phyloP scores from a whole-genome alignment of 495 filamentous ascomycete species.

The Xylaria intraflava region DNA sequence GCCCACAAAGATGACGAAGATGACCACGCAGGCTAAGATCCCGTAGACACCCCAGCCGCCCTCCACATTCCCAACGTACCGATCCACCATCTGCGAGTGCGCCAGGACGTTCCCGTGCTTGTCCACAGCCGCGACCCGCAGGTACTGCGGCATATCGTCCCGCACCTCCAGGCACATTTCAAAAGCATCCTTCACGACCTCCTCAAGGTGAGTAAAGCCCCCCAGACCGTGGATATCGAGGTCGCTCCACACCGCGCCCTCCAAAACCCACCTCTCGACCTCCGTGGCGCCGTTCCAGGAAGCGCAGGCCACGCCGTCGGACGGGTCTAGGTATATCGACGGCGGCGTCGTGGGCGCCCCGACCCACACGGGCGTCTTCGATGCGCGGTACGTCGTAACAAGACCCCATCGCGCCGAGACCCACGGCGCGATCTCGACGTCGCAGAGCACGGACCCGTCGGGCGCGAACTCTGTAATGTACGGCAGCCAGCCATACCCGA shows the following conservation, averaged over 20 bases:
- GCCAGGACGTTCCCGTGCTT: constrained; percentile 10
- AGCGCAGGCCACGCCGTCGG: constrained; percentile 17
- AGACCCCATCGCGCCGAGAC: constrained; percentile 11
- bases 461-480: constrained; percentile 43
- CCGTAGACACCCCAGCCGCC: not conserved
- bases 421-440: constrained; percentile 17
- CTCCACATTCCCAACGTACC: not conserved
- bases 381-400: constrained; percentile 17
- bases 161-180: constrained; percentile 16
- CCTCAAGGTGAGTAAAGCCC: constrained; percentile 2
- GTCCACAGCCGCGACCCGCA: constrained; percentile 16
- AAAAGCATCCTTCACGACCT: constrained; percentile 12
- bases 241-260: constrained; percentile 16
- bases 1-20: not conserved
- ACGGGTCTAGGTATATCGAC: constrained; percentile 14
- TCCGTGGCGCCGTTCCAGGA: constrained; percentile 29
- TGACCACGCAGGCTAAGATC: not conserved
- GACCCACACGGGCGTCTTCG: constrained; percentile 20
- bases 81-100: constrained; percentile 12
- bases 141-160: constrained; percentile 23
- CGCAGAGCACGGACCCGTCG: constrained; percentile 15
- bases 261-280: constrained; percentile 19
- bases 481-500: constrained; percentile 45
- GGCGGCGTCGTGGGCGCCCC: constrained; percentile 15
- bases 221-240: not conserved